Base-by-base conservation (phyloP, 2,329 filamentous ascomycete species). In the Pyrenochaeta sp. region DNA sequence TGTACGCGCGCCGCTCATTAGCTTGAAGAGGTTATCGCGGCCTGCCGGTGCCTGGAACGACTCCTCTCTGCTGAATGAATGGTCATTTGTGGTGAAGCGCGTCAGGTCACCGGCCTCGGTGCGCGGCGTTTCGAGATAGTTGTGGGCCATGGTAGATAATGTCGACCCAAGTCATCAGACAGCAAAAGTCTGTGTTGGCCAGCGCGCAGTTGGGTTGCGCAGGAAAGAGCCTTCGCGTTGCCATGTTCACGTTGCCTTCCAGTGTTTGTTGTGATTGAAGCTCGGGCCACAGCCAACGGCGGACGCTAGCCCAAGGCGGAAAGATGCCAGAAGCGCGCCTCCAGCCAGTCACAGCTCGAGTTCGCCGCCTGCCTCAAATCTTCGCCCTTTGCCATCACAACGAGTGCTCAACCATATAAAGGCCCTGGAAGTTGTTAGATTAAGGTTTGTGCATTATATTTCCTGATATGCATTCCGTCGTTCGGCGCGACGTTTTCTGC, bases 71-170 rank as follows among this genome's bases (percentile, higher is more conserved):
- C 90, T 95, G 58, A 93, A 85, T 61, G 95, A 90, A 65, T 95
- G 85, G 60, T 85, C 77, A 75, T 74, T 81, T 73, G 63, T 54
- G 26, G 63, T 65, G 72, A 95, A 78, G 72, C 87, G 93, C 56
- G 91, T 96, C 72, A 85, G 85, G 80, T 96, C 90, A 65, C 88
- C 90, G 57, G 86, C 73, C 65, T 91, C 88, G 50, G 90, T 96
- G 68, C 88, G 87, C 63, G 93, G 93, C 60, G 92, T 95, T 74
- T 94, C 88, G 73, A 96, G 81, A 65, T 80, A 74, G 53, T 64
- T 61, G 57, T 72, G 69, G 39, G 74, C 74, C 75, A 78, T 77
- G 39, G 28, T 53, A 51, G 41, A 10, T 48, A 54, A 26, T 38
- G 41, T 37, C 50, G 29, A 59, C 44, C 27, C 55, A 60, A 35